A percentile compares a stretch with the other conserved stretches of the same genome.
Conservation (phyloP, 768 basidiomycete species). For the Glaciozyma martinii region DNA sequence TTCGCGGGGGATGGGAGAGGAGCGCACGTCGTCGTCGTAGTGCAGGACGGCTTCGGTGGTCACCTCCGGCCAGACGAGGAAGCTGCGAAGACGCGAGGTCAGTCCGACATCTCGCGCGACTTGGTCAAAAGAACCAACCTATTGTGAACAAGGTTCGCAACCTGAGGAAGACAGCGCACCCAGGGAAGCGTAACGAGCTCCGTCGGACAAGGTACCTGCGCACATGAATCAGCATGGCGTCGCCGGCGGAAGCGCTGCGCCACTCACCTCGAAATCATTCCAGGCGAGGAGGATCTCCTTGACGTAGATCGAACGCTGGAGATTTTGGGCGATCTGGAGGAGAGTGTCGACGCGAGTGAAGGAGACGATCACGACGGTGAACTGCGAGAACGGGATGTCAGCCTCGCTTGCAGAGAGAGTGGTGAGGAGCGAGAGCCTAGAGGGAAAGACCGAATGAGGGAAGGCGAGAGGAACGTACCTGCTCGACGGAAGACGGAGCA, state of each 20-base stretch:
- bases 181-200: neutral
- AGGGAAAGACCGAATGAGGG: neutral
- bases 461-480: neutral
- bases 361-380: conserved; percentile 9
- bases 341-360: neutral
- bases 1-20: no score
- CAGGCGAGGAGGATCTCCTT: conserved; percentile 1
- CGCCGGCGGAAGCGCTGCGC: neutral
- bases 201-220: neutral
- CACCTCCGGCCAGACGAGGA: conserved; percentile 6
- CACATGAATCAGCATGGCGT: neutral
- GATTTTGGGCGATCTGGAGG: conserved; percentile 1
- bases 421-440: no score
- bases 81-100: neutral
- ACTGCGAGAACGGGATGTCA: neutral
- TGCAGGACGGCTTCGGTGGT: conserved; percentile 6
- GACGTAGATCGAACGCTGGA: neutral
- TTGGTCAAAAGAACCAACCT: neutral
- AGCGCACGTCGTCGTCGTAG: conserved; percentile 2
- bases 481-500: neutral
- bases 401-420: no score
- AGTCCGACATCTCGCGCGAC: neutral
- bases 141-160: neutral
- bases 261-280: neutral
- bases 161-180: conserved; percentile 4